Percentiles rank a stretch among this genome's conserved stretches.
Evolutionary conservation across 163 green algal genomes (phyloP).

Genomic region (Scenedesmus sp.): DNA sequence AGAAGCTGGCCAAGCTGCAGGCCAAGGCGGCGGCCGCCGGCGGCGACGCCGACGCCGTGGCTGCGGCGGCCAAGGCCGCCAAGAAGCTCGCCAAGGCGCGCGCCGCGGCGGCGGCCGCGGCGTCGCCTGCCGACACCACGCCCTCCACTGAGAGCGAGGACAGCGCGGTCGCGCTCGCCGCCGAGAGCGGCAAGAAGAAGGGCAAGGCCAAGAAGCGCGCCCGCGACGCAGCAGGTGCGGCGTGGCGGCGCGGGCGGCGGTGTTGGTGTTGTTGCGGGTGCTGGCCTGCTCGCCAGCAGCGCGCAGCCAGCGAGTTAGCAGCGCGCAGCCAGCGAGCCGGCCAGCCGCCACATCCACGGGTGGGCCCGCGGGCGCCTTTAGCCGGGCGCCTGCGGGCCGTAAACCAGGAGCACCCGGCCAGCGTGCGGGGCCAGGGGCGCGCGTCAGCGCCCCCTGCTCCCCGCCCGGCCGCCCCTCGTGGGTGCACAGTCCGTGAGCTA

Average conservation of each 20-base stretch:
- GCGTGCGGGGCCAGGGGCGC: too few species aligned
- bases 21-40: conserved; percentile 1
- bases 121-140: not conserved
- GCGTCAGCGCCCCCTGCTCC: conserved; percentile 1
- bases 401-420: conserved; percentile 27
- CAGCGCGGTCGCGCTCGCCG: conserved; percentile 11
- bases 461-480: conserved; percentile 3
- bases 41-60: conserved; percentile 16
- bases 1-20: conserved; percentile 44
- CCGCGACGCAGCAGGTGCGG: conserved; percentile 13
- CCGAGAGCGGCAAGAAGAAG: conserved; percentile 33
- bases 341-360: not conserved
- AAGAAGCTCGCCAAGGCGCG: conserved; percentile 43
- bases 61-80: conserved; percentile 24
- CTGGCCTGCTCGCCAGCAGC: conserved; percentile 30
- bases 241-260: not conserved
- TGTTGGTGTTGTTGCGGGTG: not conserved
- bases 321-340: too few species aligned
- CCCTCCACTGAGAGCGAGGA: conserved; percentile 35
- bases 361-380: conserved; percentile 38
- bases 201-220: conserved; percentile 44
- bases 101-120: conserved; percentile 33
- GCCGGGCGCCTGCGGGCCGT: conserved; percentile 11
- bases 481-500: conserved; percentile 34
- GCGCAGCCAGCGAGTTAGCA: conserved; percentile 15